Evolutionary conservation across 352 stramenopile species (phyloP).

Genomic region (Phytopythium oedochilum): DNA sequence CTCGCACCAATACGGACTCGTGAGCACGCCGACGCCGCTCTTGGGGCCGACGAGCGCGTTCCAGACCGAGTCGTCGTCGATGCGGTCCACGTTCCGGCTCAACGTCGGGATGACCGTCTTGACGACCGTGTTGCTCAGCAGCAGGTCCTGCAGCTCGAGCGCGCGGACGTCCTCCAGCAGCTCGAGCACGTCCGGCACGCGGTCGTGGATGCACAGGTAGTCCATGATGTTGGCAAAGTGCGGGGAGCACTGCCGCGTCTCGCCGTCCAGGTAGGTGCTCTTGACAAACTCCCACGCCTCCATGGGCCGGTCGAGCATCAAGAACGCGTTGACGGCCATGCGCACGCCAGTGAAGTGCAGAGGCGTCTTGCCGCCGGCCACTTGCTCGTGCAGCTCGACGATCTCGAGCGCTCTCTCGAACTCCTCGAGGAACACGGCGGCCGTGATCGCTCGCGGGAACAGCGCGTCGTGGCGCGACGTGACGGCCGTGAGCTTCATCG

Average conservation of each 20-base stretch:
- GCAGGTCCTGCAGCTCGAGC: conserved; percentile 16
- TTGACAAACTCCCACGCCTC: conserved; percentile 38
- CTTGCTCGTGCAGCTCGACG: conserved; percentile 26
- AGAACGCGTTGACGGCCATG: conserved; percentile 48
- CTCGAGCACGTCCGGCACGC: conserved; percentile 20
- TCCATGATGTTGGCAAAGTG: conserved; percentile 39
- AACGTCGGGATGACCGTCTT: conserved; percentile 37
- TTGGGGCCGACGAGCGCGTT: conserved; percentile 21
- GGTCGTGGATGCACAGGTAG: conserved; percentile 35
- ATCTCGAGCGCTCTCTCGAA: conserved; percentile 38
- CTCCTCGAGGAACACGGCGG: conserved; percentile 45
- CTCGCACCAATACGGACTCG: conserved; percentile 29
- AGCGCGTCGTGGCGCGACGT: conserved; percentile 20
- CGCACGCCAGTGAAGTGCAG: conserved; percentile 36
- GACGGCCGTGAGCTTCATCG: conserved; percentile 46
- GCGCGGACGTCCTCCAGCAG: conserved; percentile 31
- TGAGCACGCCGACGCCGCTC: conserved; percentile 23
- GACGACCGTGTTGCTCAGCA: conserved; percentile 26
- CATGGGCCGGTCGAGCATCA: conserved; percentile 39
- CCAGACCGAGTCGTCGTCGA: conserved; percentile 37
- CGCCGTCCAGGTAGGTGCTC: conserved; percentile 17
- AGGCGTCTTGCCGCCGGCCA: conserved; percentile 10
- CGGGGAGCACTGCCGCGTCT: conserved; percentile 19
- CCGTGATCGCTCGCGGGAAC: conserved; percentile 49
- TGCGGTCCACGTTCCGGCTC: conserved; percentile 19